phyloP scores from a whole-genome alignment of 257 asterid genomes.

The Petunia axillaris region DNA sequence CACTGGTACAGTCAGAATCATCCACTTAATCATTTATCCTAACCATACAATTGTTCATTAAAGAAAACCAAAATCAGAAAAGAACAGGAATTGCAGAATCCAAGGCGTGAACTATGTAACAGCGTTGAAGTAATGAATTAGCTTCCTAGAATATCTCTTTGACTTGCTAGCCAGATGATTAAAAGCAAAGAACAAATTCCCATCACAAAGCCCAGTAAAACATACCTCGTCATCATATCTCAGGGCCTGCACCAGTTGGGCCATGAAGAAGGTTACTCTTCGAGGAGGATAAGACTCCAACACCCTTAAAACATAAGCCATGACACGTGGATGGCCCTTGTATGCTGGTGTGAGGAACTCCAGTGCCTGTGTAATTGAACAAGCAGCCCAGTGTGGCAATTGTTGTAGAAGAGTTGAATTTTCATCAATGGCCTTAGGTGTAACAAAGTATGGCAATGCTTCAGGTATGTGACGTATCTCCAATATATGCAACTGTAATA shows the following conservation, averaged over 20 bases:
- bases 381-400: conserved; percentile 98
- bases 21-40: not conserved
- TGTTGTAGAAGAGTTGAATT: conserved; percentile 93
- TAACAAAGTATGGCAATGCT: conserved; percentile 96
- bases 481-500: conserved; percentile 66
- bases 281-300: conserved; percentile 98
- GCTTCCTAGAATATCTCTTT: not conserved
- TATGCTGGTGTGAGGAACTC: conserved; percentile 95
- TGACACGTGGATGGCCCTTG: conserved; percentile 98
- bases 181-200: not conserved
- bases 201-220: conserved; percentile 3
- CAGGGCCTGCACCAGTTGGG: conserved; percentile 96
- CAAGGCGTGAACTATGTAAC: conserved; percentile 12
- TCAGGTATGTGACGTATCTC: conserved; percentile 87
- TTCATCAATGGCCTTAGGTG: conserved; percentile 92
- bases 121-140: conserved; percentile 13
- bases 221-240: conserved; percentile 95
- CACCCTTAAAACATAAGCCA: conserved; percentile 99
- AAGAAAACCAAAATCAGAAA: not conserved
- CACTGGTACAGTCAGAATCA: conserved; percentile 4
- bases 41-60: conserved; percentile 11
- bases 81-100: conserved; percentile 9
- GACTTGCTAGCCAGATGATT: conserved; percentile 14
- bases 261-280: conserved; percentile 97
- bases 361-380: conserved; percentile 95